These are phyloP conservation scores for Hemisphaericaspora subhashii DNA, from an alignment of 1,139 yeast genomes.

Conservation along the genomic window DNA sequence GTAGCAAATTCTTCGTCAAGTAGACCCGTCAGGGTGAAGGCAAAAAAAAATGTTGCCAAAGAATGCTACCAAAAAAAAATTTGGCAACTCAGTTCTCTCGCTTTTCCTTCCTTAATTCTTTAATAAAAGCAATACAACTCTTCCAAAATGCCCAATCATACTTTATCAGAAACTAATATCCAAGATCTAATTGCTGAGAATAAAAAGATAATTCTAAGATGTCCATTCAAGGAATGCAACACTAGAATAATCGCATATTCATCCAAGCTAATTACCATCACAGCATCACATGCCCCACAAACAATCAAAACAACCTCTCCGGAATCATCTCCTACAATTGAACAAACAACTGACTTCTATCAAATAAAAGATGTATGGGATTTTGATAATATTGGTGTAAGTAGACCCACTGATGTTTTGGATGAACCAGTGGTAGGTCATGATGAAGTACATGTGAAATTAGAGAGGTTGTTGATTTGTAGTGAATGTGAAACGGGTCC, in stretches of 20 bases:
- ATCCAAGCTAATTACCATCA: slow-evolving; percentile 14
- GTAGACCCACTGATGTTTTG: slow-evolving; percentile 37
- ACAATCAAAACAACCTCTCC: slow-evolving; percentile 29
- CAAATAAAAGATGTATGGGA: slow-evolving; percentile 65
- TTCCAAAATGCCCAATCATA: slow-evolving; percentile 9
- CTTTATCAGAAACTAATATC: slow-evolving; percentile 6
- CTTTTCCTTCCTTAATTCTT: too few species aligned
- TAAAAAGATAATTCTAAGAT: slow-evolving; percentile 21
- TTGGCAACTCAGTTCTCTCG: too few species aligned
- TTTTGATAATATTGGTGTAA: slow-evolving; percentile 75
- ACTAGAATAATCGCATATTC: slow-evolving; percentile 35
- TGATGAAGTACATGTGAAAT: slow-evolving; percentile 23
- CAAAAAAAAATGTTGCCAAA: too few species aligned
- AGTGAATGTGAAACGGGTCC: slow-evolving; percentile 80
- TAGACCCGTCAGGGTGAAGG: too few species aligned
- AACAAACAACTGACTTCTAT: slow-evolving; percentile 27
- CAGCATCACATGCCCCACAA: slow-evolving; percentile 29
- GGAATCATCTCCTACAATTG: slow-evolving; percentile 3
- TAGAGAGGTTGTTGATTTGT: slow-evolving; percentile 58
- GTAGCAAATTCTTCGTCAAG: too few species aligned
- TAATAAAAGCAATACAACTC: too few species aligned
- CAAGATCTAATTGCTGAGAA: slow-evolving; percentile 3
- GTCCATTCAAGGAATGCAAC: slow-evolving; percentile 39
- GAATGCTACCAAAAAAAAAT: too few species aligned
- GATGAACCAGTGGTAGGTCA: slow-evolving; percentile 16